Conservation (phyloP, 371 early-diverging fungal genomes). For the Furculomyces boomerangus region DNA sequence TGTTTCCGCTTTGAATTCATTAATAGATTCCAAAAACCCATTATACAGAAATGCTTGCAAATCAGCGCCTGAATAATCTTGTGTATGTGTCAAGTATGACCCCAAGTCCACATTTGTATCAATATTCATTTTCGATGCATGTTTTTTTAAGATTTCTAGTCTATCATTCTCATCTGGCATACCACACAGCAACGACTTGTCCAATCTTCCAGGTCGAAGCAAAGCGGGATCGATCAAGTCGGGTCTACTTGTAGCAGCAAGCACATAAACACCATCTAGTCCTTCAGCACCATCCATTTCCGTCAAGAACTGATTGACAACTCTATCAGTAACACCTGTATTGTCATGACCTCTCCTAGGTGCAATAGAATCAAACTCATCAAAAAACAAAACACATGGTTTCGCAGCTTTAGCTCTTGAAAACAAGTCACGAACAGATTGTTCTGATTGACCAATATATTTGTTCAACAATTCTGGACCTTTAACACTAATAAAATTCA, state of each 20-base stretch:
- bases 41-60: slow-evolving; percentile 82
- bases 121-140: slow-evolving; percentile 63
- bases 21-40: slow-evolving; percentile 79
- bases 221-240: slow-evolving; percentile 98
- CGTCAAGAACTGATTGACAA: slow-evolving; percentile 97
- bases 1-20: slow-evolving; percentile 10
- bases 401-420: slow-evolving; percentile 87
- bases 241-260: slow-evolving; percentile 98
- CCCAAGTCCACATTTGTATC: slow-evolving; percentile 29
- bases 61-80: slow-evolving; percentile 81
- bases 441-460: slow-evolving; percentile 99
- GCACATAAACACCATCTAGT: slow-evolving; percentile 89
- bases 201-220: slow-evolving; percentile 93
- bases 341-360: slow-evolving; percentile 87
- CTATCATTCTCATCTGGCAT: slow-evolving; percentile 87
- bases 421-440: slow-evolving; percentile 97
- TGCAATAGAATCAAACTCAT: slow-evolving; percentile 99
- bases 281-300: slow-evolving; percentile 99
- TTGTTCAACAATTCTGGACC: slow-evolving; percentile 18
- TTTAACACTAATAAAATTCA: slow-evolving; percentile 2
- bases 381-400: slow-evolving; percentile 98
- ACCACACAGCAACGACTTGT: slow-evolving; percentile 92
- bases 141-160: slow-evolving; percentile 85
- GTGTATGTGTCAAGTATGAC: slow-evolving; percentile 41
- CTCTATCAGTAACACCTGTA: slow-evolving; percentile 96